Evolutionary conservation across 345 rosid genomes (phyloP).

Genomic region (Conringia planisiliqua): DNA sequence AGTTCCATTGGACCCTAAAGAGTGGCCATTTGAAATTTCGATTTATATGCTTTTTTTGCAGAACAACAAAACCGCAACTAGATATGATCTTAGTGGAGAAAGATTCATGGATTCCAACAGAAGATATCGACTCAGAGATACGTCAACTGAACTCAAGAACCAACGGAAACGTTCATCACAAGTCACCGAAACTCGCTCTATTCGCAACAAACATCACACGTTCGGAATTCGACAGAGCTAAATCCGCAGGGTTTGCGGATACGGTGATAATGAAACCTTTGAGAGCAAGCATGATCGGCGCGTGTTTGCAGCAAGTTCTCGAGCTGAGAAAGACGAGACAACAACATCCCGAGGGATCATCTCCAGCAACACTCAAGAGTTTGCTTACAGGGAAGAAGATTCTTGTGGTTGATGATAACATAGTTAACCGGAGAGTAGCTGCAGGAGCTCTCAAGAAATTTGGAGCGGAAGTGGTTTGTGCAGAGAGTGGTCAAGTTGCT

Average conservation of each 20-base stretch:
- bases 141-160: slow-evolving; percentile 42
- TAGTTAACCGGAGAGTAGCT: slow-evolving; percentile 86
- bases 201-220: slow-evolving; percentile 74
- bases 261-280: slow-evolving; percentile 90
- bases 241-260: slow-evolving; percentile 81
- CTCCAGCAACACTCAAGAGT: slow-evolving; percentile 41
- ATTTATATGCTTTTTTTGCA: background rate
- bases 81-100: slow-evolving; percentile 86
- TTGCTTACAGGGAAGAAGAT: slow-evolving; percentile 75
- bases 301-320: slow-evolving; percentile 84
- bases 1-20: background rate
- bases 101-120: slow-evolving; percentile 69
- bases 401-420: slow-evolving; percentile 91
- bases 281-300: slow-evolving; percentile 94
- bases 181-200: slow-evolving; percentile 65
- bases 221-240: slow-evolving; percentile 64
- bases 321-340: slow-evolving; percentile 64
- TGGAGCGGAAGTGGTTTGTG: slow-evolving; percentile 90
- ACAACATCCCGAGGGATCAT: slow-evolving; percentile 46
- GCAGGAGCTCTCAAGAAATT: slow-evolving; percentile 92
- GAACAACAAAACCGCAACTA: slow-evolving; percentile 47
- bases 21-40: too few species aligned
- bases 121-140: slow-evolving; percentile 42
- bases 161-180: slow-evolving; percentile 42
- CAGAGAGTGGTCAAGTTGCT: slow-evolving; percentile 81